Base-by-base conservation (phyloP, 2,329 filamentous ascomycete species). In the Fusarium acutatum region DNA sequence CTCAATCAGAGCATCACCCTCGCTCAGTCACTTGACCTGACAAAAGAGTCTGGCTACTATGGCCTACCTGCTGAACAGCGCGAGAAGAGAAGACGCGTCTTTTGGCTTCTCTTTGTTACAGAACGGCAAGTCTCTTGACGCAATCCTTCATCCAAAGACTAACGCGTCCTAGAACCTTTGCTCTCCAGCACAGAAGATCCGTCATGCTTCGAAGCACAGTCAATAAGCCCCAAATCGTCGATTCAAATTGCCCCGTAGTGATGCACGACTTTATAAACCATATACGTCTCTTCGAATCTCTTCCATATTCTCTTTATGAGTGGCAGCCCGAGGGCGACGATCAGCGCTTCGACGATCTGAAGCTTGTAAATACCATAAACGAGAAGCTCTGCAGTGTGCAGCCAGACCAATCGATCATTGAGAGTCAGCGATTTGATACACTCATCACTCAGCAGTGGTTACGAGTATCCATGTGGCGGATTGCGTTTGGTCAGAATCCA, bases 201-300 rank as follows among this genome's bases (percentile, higher is more conserved):
- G 77, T 81, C n/a, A 76, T 80, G 74, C 57, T 81, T 0, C 78
- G 79, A 40, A 76, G 71, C 26, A 75, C 72, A 8, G 75, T 81
- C n/a, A 62, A 76, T 22, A 81, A 81, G 28, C 80, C 80, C 1
- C 77, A 77, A 37, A 69, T 81, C 22, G 69, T 80, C 32, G 78
- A 79, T 40, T 80, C 80, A 1, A 77, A 81, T 24, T 79, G 77
- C n/a, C 80, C 80, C 0, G 70, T 77, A 1, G 78, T 81, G 9
- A 81, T 81, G 80, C 76, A 81, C 52, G 80, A 81, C 24, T 81
- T 81, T 26, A 73, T 81, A 40, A 81, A 81, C 14, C 80, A 81
- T 20, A 78, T 80, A 1, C 75, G 77, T 1, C 61, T 81, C 2
- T 81, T 81, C 26, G 80, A 81, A 44, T 68, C 76, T 1, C 71